phyloP scores from a whole-genome alignment of 1,139 yeast genomes.

The Scheffersomyces insectosa region DNA sequence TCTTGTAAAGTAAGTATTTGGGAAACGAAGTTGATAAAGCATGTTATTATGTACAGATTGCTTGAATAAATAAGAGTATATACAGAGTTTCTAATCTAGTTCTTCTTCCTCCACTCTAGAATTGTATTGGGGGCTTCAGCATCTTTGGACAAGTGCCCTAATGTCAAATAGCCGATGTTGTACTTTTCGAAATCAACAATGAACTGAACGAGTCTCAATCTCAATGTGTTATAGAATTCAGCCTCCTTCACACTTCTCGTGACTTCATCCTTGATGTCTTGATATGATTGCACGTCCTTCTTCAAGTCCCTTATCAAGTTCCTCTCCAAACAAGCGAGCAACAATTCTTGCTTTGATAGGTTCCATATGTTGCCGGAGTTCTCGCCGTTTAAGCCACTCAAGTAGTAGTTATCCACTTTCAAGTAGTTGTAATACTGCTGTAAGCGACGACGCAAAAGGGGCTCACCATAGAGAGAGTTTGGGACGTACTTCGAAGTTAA shows the following conservation, averaged over 20 bases:
- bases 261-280: conserved; percentile 13
- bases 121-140: conserved; percentile 17
- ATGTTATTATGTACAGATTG: too few species aligned
- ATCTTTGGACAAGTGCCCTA: conserved; percentile 12
- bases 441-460: conserved; percentile 37
- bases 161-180: conserved; percentile 39
- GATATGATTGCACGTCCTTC: conserved; percentile 15
- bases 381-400: conserved; percentile 39
- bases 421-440: conserved; percentile 45
- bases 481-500: conserved; percentile 46
- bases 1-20: too few species aligned
- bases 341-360: conserved; percentile 42
- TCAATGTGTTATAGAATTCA: conserved; percentile 20
- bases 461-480: conserved; percentile 33
- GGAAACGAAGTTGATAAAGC: too few species aligned
- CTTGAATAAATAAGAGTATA: too few species aligned
- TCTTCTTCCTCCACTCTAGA: conserved; percentile 8
- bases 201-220: conserved; percentile 29
- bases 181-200: conserved; percentile 33
- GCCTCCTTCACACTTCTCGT: conserved; percentile 11
- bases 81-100: too few species aligned
- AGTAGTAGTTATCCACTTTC: conserved; percentile 51
- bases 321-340: conserved; percentile 51
- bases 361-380: conserved; percentile 50
- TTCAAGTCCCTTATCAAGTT: conserved; percentile 38